Evolutionary conservation across 352 stramenopile genomes (phyloP).

Genomic region (Elongisporangium undulatum): DNA sequence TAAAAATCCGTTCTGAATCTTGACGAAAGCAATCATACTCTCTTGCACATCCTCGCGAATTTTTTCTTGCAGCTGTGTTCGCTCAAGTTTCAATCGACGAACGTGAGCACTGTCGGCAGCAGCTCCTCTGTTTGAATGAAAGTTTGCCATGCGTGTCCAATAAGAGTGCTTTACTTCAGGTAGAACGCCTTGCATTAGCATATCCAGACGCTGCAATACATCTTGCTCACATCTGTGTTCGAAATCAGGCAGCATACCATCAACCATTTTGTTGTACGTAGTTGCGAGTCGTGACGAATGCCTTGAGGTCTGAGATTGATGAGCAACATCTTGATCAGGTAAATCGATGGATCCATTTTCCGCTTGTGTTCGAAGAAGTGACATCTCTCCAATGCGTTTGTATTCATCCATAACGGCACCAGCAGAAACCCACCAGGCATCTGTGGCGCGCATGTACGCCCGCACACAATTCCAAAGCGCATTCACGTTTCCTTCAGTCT

Average conservation of each 20-base stretch:
- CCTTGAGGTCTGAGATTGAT: conserved; percentile 1
- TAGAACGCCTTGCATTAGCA: conserved; percentile 38
- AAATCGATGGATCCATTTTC: conserved; percentile 1
- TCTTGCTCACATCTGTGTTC: conserved; percentile 33
- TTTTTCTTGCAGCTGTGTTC: conserved; percentile 34
- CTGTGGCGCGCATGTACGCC: conserved; percentile 55
- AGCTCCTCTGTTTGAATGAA: conserved; percentile 5
- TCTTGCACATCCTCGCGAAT: conserved; percentile 43
- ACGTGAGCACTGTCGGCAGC: conserved; percentile 19
- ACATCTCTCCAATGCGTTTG: conserved; percentile 47
- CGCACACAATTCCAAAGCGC: conserved; percentile 73
- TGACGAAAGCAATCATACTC: conserved; percentile 45
- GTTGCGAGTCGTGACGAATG: conserved; percentile 22
- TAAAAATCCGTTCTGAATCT: conserved; percentile 44
- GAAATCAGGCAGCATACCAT: conserved; percentile 32
- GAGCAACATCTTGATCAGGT: not conserved
- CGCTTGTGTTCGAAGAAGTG: conserved; percentile 30
- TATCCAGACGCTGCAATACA: conserved; percentile 40
- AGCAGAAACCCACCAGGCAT: conserved; percentile 52
- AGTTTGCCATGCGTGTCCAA: conserved; percentile 49
- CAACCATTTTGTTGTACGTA: conserved; percentile 24
- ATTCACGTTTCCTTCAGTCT: conserved; percentile 66
- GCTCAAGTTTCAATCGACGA: conserved; percentile 47
- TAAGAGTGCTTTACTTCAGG: conserved; percentile 77
- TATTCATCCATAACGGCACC: conserved; percentile 60